Evolutionary conservation across 108 stramenopile species (phyloP).

Genomic region (Skeletonema marinoi): DNA sequence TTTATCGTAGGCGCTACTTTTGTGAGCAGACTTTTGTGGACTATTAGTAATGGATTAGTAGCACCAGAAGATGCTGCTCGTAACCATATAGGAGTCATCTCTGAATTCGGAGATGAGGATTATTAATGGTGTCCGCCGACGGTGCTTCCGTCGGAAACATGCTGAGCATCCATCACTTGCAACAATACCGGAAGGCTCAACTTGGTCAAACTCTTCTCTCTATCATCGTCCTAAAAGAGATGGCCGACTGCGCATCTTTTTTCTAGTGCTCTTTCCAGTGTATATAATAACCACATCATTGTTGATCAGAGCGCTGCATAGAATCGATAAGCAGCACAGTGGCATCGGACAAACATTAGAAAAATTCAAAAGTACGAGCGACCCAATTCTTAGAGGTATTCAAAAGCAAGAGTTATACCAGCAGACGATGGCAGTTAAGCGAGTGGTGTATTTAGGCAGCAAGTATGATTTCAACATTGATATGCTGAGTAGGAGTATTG

Average conservation of each 20-base stretch:
- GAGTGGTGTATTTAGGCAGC: not conserved
- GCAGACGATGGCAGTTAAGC: not conserved
- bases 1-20: too few relatives aligned
- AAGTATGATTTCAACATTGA: not conserved
- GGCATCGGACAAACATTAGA: not conserved
- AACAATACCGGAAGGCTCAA: not conserved
- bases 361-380: constrained; percentile 6
- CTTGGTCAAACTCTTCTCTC: not conserved
- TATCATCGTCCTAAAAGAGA: not conserved
- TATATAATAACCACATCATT: constrained; percentile 1
- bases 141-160: not conserved
- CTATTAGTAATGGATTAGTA: too few relatives aligned
- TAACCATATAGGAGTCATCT: not conserved
- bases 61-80: too few relatives aligned
- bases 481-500: too few relatives aligned
- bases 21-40: too few relatives aligned
- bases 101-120: not conserved
- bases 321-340: not conserved
- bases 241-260: not conserved
- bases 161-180: constrained; percentile 10
- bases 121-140: not conserved
- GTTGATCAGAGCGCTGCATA: not conserved
- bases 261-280: not conserved
- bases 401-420: not conserved
- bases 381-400: not conserved